These are phyloP conservation scores for Mortierella sp. DNA, from an alignment of 371 early-diverging fungal species.

Conservation along the genomic window DNA sequence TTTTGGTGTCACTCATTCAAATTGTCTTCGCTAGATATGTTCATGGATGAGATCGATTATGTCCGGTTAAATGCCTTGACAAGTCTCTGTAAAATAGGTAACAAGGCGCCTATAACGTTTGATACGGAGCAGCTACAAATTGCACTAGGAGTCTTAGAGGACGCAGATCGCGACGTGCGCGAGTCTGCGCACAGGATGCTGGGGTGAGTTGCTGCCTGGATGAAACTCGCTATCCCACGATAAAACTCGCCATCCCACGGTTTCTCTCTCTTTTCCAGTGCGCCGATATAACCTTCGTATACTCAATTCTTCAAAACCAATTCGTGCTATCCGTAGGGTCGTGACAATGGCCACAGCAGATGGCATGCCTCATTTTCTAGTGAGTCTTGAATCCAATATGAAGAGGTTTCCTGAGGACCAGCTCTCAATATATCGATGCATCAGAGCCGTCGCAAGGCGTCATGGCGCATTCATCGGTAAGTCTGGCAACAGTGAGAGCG, in stretches of 20 bases:
- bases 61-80: conserved; percentile 86
- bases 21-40: too few relatives aligned
- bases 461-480: conserved; percentile 71
- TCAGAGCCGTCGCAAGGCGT: conserved; percentile 68
- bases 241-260: too few relatives aligned
- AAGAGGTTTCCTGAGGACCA: conserved; percentile 76
- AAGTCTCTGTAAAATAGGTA: conserved; percentile 79
- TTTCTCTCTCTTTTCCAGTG: too few relatives aligned
- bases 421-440: conserved; percentile 72
- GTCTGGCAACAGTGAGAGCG: background rate
- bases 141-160: conserved; percentile 80
- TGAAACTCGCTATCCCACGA: too few relatives aligned
- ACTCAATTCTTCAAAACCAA: too few relatives aligned
- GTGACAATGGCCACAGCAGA: conserved; percentile 56
- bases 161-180: conserved; percentile 73
- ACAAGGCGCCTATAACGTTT: conserved; percentile 64
- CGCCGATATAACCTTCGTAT: too few relatives aligned
- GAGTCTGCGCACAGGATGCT: conserved; percentile 75
- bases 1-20: too few relatives aligned
- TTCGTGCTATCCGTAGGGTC: conserved; percentile 57
- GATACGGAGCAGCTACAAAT: conserved; percentile 83
- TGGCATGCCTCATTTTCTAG: conserved; percentile 60
- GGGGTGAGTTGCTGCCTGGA: conserved; percentile 56
- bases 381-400: conserved; percentile 68
- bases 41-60: conserved; percentile 89